Percentiles rank a stretch among this genome's conserved stretches.
phyloP scores from a whole-genome alignment of 169 alveolate genomes.

The Theileria orientalis region DNA sequence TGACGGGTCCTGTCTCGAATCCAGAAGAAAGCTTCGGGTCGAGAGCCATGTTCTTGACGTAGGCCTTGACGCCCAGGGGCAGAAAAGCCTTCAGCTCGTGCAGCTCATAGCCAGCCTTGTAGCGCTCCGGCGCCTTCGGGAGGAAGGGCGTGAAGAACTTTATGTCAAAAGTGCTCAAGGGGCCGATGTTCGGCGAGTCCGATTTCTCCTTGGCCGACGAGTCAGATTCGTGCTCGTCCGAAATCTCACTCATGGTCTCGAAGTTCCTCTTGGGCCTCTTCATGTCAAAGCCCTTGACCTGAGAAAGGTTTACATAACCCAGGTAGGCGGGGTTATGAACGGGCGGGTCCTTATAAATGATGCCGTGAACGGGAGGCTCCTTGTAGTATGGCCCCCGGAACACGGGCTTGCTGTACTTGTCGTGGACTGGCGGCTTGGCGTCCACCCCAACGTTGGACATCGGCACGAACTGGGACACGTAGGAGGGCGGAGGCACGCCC shows the following conservation, averaged over 20 bases:
- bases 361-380: background rate
- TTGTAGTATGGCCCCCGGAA: slow-evolving; percentile 6
- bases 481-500: slow-evolving; percentile 32
- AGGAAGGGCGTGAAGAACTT: slow-evolving; percentile 45
- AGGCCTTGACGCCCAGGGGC: slow-evolving; percentile 59
- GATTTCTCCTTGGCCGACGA: background rate
- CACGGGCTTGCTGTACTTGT: background rate
- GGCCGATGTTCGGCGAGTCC: background rate
- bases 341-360: slow-evolving; percentile 5
- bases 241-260: slow-evolving; percentile 63
- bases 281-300: background rate
- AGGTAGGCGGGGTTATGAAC: background rate
- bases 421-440: slow-evolving; percentile 16
- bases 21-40: slow-evolving; percentile 38
- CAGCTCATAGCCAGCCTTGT: slow-evolving; percentile 34
- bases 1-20: slow-evolving; percentile 63
- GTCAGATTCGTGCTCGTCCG: slow-evolving; percentile 30
- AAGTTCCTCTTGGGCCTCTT: slow-evolving; percentile 9
- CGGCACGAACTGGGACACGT: slow-evolving; percentile 39
- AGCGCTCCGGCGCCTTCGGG: slow-evolving; percentile 63
- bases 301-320: slow-evolving; percentile 2
- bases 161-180: background rate
- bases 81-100: slow-evolving; percentile 63
- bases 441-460: slow-evolving; percentile 42
- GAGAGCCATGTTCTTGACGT: slow-evolving; percentile 31